Base-by-base conservation (phyloP, 2,329 filamentous ascomycete genomes). In the Fusarium sp. region DNA sequence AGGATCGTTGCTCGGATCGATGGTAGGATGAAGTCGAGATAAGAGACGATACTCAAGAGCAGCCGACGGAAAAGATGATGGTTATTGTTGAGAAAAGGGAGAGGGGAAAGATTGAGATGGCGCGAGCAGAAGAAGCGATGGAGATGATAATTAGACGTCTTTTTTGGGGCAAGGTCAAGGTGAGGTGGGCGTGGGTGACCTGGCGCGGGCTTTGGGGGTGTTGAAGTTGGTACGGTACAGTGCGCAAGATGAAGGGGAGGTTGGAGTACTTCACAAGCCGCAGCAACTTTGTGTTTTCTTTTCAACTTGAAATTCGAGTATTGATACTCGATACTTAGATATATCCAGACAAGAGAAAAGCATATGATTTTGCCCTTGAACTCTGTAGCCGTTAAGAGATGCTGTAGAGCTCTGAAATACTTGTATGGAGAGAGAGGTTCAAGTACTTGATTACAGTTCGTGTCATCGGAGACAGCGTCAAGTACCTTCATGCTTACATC, bases 111-210 rank as follows among this genome's bases (percentile, higher is more conserved):
- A 67, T 62, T 56, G 54, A 72, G 74, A 75, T 72, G 75, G 69
- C 72, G 70, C 66, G 35, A 68, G 68, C 47, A 69, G 60, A 67
- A 67, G 70, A 76, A 68, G 70, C 66, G 71, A 71, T 75, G 75
- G 76, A 78, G 69, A 75, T 77, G 75, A 77, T 78, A 76, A 75
- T 74, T 75, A 74, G 75, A 76, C 63, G 76, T 70, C 67, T 77
- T 72, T 69, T 69, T 77, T 78, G 75, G 77, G 77, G 77, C 77
- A 76, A 78, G 74, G 73, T 70, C 67, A 74, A 67, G 69, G 77
- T 77, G 75, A 75, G 74, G 74, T 76, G 75, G 74, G 75, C 67
- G 77, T 75, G 70, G 69, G 69, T 67, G 69, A 76, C 51, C 38
- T 44, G 39, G 53, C 66, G 72, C 59, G 56, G 68, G 66, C 60